Base-by-base conservation (phyloP, 2,329 filamentous ascomycete species). In the Ceratocystis papillata region DNA sequence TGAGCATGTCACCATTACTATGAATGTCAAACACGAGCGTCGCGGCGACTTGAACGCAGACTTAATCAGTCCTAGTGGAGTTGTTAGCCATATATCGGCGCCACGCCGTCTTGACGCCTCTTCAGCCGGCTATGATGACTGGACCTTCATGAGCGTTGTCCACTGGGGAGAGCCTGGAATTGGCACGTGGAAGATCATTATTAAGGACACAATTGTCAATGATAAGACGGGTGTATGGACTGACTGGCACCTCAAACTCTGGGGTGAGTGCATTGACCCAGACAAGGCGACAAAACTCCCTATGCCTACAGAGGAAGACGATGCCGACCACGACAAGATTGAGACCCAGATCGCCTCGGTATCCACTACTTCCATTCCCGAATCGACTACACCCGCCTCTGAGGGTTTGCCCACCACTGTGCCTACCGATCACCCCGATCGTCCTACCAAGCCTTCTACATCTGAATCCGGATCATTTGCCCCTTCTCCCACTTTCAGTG, bases 121-220 rank as follows among this genome's bases (percentile, higher is more conserved):
- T 45, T 73, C 77, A 0, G 76, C 77, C 25, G 94, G 94, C 7
- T 99, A 97, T 74, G 78, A 86, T 46, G 90, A 97, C 76, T 99
- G 94, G 94, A 97, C 93, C 0, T 99, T 99, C 72, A 99, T 99
- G 94, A 95, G 87, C 69, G 94, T 99, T 46, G 92, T 87, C 69
- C 94, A 99, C 74, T 99, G 92, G 90, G 94, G 94, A 62, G 94
- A 99, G 76, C 81, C 82, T 55, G 92, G 91, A 67, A 76, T 92
- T 67, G 94, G 94, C 64, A 92, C 84, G 25, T 99, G 94, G 94
- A 96, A 88, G 0, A 81, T 99, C 48, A 79, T 96, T 63, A 85
- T 97, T 72, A 94, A 91, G 72, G 94, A 99, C 73, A 88, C 87
- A 22, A 79, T 83, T 20, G 81, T 87, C 68, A 96, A 99, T 73